phyloP scores from a whole-genome alignment of 2,329 filamentous ascomycete species.

The Alternaria conjuncta region DNA sequence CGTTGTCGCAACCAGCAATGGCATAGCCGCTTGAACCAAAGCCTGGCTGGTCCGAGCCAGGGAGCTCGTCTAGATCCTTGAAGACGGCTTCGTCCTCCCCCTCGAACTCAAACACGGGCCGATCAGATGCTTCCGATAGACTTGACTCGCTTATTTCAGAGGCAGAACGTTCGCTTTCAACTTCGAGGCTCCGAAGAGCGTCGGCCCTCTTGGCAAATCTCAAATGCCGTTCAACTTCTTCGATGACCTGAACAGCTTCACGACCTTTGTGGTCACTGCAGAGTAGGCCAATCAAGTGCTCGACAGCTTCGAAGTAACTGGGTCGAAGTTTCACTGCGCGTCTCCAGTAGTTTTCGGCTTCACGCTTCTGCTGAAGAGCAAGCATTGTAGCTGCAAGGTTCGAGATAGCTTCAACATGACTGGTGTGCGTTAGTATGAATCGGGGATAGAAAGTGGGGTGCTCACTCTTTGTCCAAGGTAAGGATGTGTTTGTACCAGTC shows the following conservation, averaged over 20 bases:
- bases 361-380: conserved; percentile 78
- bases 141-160: conserved; percentile 64
- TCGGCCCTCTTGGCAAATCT: conserved; percentile 57
- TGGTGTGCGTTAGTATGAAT: conserved; percentile 44
- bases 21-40: conserved; percentile 84
- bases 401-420: conserved; percentile 90
- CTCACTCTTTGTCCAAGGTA: conserved; percentile 62
- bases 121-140: conserved; percentile 63
- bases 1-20: conserved; percentile 86
- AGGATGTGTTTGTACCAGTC: conserved; percentile 76
- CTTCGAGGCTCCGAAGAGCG: conserved; percentile 58
- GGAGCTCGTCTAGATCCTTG: conserved; percentile 49
- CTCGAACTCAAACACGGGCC: conserved; percentile 62
- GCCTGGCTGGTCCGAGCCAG: conserved; percentile 56
- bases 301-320: conserved; percentile 90
- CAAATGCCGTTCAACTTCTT: conserved; percentile 79
- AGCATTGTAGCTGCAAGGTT: conserved; percentile 91
- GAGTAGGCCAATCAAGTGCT: conserved; percentile 87
- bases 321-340: conserved; percentile 83
- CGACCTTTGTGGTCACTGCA: conserved; percentile 80
- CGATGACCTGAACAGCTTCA: conserved; percentile 87
- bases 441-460: background rate
- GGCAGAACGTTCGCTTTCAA: conserved; percentile 65
- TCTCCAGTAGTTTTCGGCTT: conserved; percentile 86
- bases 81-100: conserved; percentile 47